Percentiles rank a stretch among this genome's conserved stretches.
Conservation (phyloP, 2,329 filamentous ascomycete genomes). For the Fusarium mangiferae region DNA sequence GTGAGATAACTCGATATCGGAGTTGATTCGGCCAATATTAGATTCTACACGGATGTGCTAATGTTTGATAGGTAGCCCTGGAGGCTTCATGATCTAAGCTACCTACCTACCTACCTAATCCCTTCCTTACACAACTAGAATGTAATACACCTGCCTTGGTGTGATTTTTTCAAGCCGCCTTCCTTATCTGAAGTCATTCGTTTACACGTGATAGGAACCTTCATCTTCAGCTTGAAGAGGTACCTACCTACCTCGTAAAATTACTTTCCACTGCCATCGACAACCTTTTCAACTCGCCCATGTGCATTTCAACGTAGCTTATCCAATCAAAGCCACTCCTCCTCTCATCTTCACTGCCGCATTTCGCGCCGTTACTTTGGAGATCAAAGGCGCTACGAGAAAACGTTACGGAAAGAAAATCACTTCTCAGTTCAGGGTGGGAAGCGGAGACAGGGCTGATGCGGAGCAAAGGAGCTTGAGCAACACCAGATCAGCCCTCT, state of each 20-base stretch:
- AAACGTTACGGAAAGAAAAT: constrained; percentile 24
- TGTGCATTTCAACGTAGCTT: neutral
- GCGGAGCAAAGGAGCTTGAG: constrained; percentile 41
- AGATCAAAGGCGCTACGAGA: constrained; percentile 17
- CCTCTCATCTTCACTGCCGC: constrained; percentile 30
- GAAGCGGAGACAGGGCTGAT: constrained; percentile 32
- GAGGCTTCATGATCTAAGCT: neutral
- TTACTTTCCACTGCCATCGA: neutral
- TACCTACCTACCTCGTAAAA: neutral
- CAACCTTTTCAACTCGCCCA: neutral
- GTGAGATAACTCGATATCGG: neutral
- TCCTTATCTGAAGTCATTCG: constrained; percentile 3
- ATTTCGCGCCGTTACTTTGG: constrained; percentile 36
- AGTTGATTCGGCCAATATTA: constrained; percentile 4
- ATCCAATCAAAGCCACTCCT: constrained; percentile 19
- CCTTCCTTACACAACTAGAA: constrained; percentile 7
- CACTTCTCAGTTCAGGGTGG: constrained; percentile 24
- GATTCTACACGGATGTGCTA: neutral
- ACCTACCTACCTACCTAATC: neutral
- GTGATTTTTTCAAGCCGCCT: neutral
- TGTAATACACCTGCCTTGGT: neutral
- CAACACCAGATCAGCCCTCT: constrained; percentile 8
- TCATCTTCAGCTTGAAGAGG: neutral
- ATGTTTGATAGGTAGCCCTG: neutral
- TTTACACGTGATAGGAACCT: neutral